Conservation (phyloP, 2,329 filamentous ascomycete genomes). For the Hypoxylon sp. region DNA sequence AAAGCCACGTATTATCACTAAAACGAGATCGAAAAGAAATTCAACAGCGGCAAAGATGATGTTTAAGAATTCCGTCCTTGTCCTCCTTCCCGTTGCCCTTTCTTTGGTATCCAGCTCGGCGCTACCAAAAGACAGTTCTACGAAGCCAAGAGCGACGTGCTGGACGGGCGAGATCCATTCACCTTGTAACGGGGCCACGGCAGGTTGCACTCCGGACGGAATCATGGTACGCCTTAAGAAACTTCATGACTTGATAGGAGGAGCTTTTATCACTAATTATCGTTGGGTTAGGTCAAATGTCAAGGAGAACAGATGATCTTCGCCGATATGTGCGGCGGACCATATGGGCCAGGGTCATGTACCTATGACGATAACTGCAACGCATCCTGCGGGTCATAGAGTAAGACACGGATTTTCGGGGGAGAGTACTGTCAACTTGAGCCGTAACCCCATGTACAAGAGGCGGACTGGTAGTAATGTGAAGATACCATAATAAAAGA, state of each 20-base stretch:
- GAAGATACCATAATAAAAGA: background rate
- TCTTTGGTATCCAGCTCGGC: constrained; percentile 31
- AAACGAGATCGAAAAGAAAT: constrained; percentile 5
- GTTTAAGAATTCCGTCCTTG: constrained; percentile 24
- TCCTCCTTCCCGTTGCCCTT: constrained; percentile 27
- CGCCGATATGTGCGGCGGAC: constrained; percentile 26
- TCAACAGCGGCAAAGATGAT: constrained; percentile 24
- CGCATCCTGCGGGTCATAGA: constrained; percentile 29
- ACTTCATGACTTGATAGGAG: background rate
- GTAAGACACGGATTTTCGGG: background rate
- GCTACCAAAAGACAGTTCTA: constrained; percentile 1
- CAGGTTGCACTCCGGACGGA: constrained; percentile 37
- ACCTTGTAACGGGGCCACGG: constrained; percentile 30
- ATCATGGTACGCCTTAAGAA: constrained; percentile 32
- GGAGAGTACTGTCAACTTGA: background rate
- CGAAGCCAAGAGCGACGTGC: constrained; percentile 20
- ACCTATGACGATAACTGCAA: constrained; percentile 40
- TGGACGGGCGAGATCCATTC: constrained; percentile 41
- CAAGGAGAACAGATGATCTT: constrained; percentile 37
- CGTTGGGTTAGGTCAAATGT: constrained; percentile 34
- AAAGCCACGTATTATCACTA: background rate
- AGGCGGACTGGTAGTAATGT: background rate
- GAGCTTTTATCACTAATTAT: constrained; percentile 5
- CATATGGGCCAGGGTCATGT: constrained; percentile 14
- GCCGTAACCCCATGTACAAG: background rate